Base-by-base conservation (phyloP, 2,329 filamentous ascomycete species). In the Trichoderma sp. region DNA sequence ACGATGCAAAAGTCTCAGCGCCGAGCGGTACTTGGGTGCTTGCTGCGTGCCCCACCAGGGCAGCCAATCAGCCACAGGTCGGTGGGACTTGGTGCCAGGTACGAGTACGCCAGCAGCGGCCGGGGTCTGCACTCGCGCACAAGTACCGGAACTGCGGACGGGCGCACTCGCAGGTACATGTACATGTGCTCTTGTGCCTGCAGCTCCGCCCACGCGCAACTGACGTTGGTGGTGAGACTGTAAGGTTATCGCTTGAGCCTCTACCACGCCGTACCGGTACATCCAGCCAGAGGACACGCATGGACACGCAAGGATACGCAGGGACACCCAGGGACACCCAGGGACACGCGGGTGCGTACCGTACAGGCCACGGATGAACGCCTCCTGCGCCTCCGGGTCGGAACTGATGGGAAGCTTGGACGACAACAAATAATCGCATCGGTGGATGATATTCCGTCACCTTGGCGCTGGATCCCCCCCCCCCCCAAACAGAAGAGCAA, bases 81-180 rank as follows among this genome's bases (percentile, higher is more conserved):
- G 15, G 58, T 57, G 66, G 66, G 39, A 4, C 64, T 25, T 37
- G 54, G 64, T 22, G 64, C 56, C 66, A 67, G 66, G 66, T 50
- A 64, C 58, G 58, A 45, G 42, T 54, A 32, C 52, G 29, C 61
- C 56, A 61, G n/a, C 22, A 19, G 48, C 27, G 39, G 50, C 50
- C 37, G 58, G 57, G 65, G 50, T 15, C 15, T 56, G 54, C 45
- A 6, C 17, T 42, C 37, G 65, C 35, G 58, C 29, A 52, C 65
- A 63, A 63, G 45, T 48, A 64, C 50, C 60, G 60, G 15, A 10
- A 34, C 17, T 32, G 60, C 25, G 45, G 17, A 3, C 17, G 19
- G 19, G 60, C n/a, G 13, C 34, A 25, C 52, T 6, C 15, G 39
- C n/a, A 8, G 34, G 48, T 29, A 39, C 37, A n/a, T n/a, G n/a